Evolutionary conservation across 352 stramenopile genomes (phyloP).

Genomic region (Thraustochytrium striatum): DNA sequence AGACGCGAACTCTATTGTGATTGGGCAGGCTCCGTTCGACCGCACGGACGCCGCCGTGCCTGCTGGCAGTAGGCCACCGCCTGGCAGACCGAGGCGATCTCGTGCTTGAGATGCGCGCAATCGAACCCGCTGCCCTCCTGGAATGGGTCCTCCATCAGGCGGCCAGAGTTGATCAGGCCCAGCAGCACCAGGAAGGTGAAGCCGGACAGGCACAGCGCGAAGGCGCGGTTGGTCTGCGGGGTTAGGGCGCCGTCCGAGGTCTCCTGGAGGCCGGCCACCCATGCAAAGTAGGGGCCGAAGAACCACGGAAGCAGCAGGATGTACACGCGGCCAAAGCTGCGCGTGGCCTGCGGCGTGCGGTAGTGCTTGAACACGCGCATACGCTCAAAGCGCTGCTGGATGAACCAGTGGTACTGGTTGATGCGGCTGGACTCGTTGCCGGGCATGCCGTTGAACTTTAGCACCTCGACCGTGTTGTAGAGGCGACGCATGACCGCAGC

Average conservation of each 20-base stretch:
- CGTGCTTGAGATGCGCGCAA: constrained; percentile 21
- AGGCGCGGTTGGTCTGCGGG: constrained; percentile 52
- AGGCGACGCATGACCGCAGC: constrained; percentile 63
- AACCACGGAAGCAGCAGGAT: constrained; percentile 75
- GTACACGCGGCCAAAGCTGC: constrained; percentile 73
- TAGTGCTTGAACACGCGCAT: constrained; percentile 79
- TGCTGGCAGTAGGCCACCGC: constrained; percentile 17
- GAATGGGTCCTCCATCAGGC: constrained; percentile 74
- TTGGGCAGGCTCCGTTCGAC: too few species aligned
- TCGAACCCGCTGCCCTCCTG: constrained; percentile 52
- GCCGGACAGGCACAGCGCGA: constrained; percentile 67
- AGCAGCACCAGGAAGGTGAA: constrained; percentile 75
- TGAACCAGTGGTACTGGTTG: constrained; percentile 78
- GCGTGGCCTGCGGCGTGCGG: constrained; percentile 72
- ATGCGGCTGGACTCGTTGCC: constrained; percentile 76
- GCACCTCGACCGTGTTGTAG: constrained; percentile 68
- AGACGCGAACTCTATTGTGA: too few species aligned
- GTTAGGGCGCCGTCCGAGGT: background rate
- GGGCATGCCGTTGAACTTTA: constrained; percentile 67
- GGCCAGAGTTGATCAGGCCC: constrained; percentile 77
- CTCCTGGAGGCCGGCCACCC: constrained; percentile 21
- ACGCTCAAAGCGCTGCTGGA: constrained; percentile 71
- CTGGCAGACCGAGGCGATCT: constrained; percentile 19
- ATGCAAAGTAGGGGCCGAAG: constrained; percentile 78
- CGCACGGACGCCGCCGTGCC: too few species aligned